Evolutionary conservation across 1,139 yeast species (phyloP), one percentile per base, ranked within the genome.

Genomic region (Barnettozyma hawaiiensis): DNA sequence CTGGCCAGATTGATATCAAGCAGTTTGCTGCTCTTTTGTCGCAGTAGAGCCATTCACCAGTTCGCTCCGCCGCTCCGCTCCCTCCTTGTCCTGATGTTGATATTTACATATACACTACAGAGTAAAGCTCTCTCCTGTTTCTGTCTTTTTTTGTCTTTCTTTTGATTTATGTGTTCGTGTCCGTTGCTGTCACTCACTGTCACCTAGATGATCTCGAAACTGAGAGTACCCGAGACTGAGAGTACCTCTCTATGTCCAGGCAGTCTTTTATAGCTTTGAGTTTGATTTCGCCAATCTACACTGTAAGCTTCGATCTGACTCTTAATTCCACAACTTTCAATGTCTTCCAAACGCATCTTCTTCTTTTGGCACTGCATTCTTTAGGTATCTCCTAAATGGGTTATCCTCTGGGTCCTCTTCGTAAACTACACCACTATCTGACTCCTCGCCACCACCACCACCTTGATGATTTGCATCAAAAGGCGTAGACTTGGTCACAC

Each of bases 1-100:
- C 92, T 56, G 97, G 97, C 45, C 95, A 85, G 66, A 92, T 92
- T 61, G 94, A 90, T 66, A 92, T 92, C 64, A 89, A 85, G 62
- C 98, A 92, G 68, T 92, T 92, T 65, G 94, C 94, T 51, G 84
- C 83, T 55, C 75, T 85, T 58, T 74, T 85, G 63, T 67, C 76
- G 34, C 68, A 66, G 57, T 66, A 57, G 53, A 14, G 12, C 7
- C n/a, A n/a, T n/a, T n/a, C n/a, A n/a, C n/a, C n/a, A n/a, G n/a
- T n/a, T n/a, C n/a, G n/a, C n/a, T n/a, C n/a, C n/a, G n/a, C n/a
- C n/a, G n/a, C n/a, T n/a, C n/a, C n/a, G n/a, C n/a, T n/a, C n/a
- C n/a, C n/a, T n/a, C n/a, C n/a, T n/a, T n/a, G n/a, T n/a, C n/a
- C n/a, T n/a, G n/a, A n/a, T n/a, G n/a, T n/a, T n/a, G n/a, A n/a